Base-by-base conservation (phyloP, 148 eudicot genomes). In the Euryodendron excelsum region DNA sequence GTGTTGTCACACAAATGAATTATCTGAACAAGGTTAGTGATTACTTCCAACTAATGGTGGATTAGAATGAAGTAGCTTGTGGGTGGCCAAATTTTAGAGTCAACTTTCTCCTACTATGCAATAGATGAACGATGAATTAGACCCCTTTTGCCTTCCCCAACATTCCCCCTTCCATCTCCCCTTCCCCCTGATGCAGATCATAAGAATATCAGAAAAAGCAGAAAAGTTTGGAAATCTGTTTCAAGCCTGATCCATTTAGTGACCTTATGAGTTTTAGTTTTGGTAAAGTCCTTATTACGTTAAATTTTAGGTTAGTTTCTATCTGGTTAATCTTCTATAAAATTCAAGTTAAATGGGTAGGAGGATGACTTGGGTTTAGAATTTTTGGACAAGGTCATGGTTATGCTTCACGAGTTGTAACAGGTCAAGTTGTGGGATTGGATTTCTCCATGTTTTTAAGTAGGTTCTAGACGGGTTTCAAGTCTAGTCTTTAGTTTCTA, bases 11-110 rank as follows among this genome's bases (percentile, higher is more conserved):
- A 47, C 96, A 90, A 73, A 85, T 91, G 90, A 90, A 90, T 78
- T 90, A 91, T 82, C 86, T 90, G 63, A 91, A 91, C 82, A 91
- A 87, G 96, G 93, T 85, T 60, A 65, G 89, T 85, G 41, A 62
- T 63, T n/a, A 65, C 14, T 61, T 73, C 58, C 47, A 45, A 27
- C 52, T 37, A 9, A 23, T n/a, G n/a, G 5, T 75, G 23, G 36
- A 4, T 28, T 61, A 20, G 6, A 31, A 11, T 17, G 18, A 20
- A 21, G 3, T 39, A 68, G 39, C 23, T 28, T 47, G 1, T 34
- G 33, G 11, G 4, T 47, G 33, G 23, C 14, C 9, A 23, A 65
- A 20, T 65, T 65, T 47, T 45, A 1, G 21, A 25, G 52, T 41
- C 25, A 50, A 50, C 48, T 65, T 23, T 50, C 34, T 77, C n/a